Evolutionary conservation across 108 stramenopile species (phyloP).

Genomic region (Skeletonema tropicum): DNA sequence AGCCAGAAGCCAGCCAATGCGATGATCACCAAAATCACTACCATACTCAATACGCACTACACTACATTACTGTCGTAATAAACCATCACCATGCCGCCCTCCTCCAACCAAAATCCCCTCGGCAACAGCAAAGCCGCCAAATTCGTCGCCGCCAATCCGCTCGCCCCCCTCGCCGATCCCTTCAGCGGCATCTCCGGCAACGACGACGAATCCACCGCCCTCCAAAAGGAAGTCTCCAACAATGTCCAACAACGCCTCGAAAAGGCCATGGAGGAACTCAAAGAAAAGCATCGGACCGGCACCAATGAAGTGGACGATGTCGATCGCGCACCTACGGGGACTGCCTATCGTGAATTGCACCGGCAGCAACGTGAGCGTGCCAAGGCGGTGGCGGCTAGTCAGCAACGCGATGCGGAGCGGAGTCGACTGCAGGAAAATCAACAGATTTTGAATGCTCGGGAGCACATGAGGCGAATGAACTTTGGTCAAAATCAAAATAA

Average conservation of each 20-base stretch:
- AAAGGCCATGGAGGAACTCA: conserved; percentile 65
- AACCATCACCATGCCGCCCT: neutral
- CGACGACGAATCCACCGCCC: conserved; percentile 59
- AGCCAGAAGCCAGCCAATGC: too few relatives aligned
- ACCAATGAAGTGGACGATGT: conserved; percentile 60
- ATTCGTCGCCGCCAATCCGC: conserved; percentile 78
- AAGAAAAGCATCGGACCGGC: conserved; percentile 51
- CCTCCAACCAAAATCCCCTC: conserved; percentile 64
- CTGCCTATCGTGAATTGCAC: conserved; percentile 49
- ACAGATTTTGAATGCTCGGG: conserved; percentile 37
- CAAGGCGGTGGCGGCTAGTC: neutral
- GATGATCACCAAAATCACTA: too few relatives aligned
- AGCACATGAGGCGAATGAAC: conserved; percentile 43
- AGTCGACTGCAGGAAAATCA: conserved; percentile 33
- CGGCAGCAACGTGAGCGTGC: conserved; percentile 45
- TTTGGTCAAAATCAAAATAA: conserved; percentile 34
- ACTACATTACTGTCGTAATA: too few relatives aligned
- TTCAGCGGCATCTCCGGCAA: conserved; percentile 49
- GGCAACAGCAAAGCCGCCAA: conserved; percentile 81
- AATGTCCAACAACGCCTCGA: conserved; percentile 73
- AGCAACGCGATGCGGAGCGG: conserved; percentile 22
- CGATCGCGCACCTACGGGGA: conserved; percentile 65
- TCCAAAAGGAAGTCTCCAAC: conserved; percentile 64
- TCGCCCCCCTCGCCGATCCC: conserved; percentile 78
- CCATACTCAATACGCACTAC: too few relatives aligned